Percentiles rank a stretch among this genome's conserved stretches.
Conservation (phyloP, 78 protist genomes). For the Dictyostelium discoideum region DNA sequence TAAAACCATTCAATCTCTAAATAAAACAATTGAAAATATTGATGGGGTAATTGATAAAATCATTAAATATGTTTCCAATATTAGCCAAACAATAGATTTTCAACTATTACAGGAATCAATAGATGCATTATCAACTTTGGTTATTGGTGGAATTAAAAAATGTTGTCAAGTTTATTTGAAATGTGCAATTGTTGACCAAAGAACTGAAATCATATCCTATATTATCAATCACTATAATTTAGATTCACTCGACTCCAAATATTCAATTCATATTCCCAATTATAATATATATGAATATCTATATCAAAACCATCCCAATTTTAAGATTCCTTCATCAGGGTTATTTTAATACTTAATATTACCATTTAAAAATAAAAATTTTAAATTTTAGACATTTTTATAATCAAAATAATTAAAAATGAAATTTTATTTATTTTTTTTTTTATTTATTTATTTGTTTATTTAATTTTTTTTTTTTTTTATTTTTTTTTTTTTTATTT, state of each 20-base stretch:
- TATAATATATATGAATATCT: neutral
- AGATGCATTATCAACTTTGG: neutral
- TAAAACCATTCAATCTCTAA: neutral
- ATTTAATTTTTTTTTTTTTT: too few relatives aligned
- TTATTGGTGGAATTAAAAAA: neutral
- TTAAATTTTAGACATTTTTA: neutral
- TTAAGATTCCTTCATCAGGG: neutral
- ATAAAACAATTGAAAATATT: neutral
- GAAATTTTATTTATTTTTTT: too few relatives aligned
- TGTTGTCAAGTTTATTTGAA: neutral
- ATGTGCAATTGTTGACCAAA: neutral
- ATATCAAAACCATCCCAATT: neutral
- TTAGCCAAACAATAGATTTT: neutral
- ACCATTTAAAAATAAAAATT: neutral
- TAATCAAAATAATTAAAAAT: too few relatives aligned
- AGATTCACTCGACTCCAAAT: neutral
- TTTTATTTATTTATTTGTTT: too few relatives aligned
- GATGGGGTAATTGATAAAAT: neutral
- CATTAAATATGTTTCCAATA: neutral
- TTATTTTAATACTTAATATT: neutral
- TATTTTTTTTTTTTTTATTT: too few relatives aligned
- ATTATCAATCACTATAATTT: neutral
- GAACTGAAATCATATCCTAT: neutral
- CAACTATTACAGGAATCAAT: neutral
- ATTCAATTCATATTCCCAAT: neutral